Conservation (phyloP, 768 basidiomycete species). For the Hydnomerulius pinastri region DNA sequence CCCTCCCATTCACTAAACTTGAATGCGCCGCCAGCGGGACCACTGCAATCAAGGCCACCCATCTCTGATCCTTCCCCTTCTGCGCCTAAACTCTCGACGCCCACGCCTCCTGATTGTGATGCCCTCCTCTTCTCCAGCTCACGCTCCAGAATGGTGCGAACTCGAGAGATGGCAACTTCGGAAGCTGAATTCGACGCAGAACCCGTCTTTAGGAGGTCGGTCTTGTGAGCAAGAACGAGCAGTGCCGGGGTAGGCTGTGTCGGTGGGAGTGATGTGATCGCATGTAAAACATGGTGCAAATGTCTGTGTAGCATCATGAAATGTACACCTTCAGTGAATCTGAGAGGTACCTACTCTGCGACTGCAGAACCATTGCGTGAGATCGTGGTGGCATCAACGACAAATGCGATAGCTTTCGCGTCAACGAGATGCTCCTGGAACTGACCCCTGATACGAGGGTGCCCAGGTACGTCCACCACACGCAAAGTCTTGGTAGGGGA, state of each 20-base stretch:
- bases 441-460: constrained; percentile 76
- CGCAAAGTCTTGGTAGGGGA: constrained; percentile 46
- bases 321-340: neutral
- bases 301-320: constrained; percentile 47
- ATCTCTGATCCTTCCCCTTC: constrained; percentile 66
- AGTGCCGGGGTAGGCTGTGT: constrained; percentile 62
- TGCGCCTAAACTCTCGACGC: constrained; percentile 71
- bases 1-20: constrained; percentile 84
- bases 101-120: constrained; percentile 65
- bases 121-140: constrained; percentile 78
- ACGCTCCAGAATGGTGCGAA: constrained; percentile 77
- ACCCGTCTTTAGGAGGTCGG: constrained; percentile 61
- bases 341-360: constrained; percentile 65
- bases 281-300: constrained; percentile 70
- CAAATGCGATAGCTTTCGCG: constrained; percentile 71
- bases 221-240: constrained; percentile 75
- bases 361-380: constrained; percentile 74
- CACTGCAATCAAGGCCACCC: constrained; percentile 74
- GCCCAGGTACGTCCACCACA: constrained; percentile 81
- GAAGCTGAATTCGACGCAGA: constrained; percentile 34
- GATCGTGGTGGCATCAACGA: constrained; percentile 77
- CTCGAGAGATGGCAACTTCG: constrained; percentile 66
- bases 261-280: constrained; percentile 71
- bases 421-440: constrained; percentile 64
- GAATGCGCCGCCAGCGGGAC: constrained; percentile 55